Evolutionary conservation across 2,329 filamentous ascomycete genomes (phyloP), one percentile per base, ranked within the genome.

Genomic region (Ascosphaera aggregata): DNA sequence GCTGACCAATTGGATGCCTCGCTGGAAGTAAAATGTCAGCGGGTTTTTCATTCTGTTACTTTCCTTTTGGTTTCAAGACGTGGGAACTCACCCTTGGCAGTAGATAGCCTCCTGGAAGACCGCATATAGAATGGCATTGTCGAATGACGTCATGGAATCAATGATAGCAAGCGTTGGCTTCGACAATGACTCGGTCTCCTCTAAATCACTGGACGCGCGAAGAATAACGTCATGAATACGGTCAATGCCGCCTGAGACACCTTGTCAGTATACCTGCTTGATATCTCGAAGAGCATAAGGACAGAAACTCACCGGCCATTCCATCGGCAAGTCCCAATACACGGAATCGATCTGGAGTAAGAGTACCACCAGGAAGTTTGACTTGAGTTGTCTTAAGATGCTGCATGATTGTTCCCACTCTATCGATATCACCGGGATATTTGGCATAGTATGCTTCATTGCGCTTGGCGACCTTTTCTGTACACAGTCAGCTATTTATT

Each of bases 101-200:
- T 94, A 95, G 47, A 85, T 76, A 5, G 80, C 66, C 56, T 95
- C 86, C 52, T 95, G 86, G 2, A 94, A 61, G 31, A 94, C 64
- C 18, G 80, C 77, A 53, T 94, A 95, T 43, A 94, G 71, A 41
- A 86, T 72, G 46, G 74, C 72, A 32, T 71, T 68, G 50, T 94
- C 84, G 49, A 82, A 84, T 2, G 66, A 63, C 2, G 74, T 66
- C 39, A 69, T 67, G 16, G 64, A 57, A 53, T 92, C 82, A 18
- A 93, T 61, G 0, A 66, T 62, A 2, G 69, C 61, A 2, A 93
- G 65, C 0, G 79, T 78, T 1, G 76, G 71, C 15, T 73, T 67
- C 0, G 77, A 84, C 43, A 94, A 60, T 47, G 76, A 71, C n/a
- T 75, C 76, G 42, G 85, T 81, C 36, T 73, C 67, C 15, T 76